Evolutionary conservation across 495 filamentous ascomycete genomes (phyloP).

Genomic region (Lasiosphaeris hirsuta): DNA sequence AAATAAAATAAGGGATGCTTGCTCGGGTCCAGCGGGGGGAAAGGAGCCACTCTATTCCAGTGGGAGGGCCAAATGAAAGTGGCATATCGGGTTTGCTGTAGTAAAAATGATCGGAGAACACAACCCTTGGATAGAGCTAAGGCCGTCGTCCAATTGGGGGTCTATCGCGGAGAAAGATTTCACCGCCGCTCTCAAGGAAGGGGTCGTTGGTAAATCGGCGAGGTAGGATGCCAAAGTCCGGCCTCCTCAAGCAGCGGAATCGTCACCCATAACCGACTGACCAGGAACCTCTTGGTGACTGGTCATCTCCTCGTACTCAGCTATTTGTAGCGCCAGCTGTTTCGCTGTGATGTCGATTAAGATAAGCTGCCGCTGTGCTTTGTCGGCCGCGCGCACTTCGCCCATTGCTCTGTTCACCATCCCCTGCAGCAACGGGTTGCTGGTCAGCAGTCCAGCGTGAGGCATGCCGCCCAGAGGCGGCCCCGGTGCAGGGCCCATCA

Average conservation of each 20-base stretch:
- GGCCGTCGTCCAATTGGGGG: too few relatives aligned
- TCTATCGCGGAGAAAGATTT: too few relatives aligned
- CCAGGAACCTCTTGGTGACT: constrained; percentile 17
- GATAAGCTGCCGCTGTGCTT: constrained; percentile 37
- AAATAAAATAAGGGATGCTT: neutral
- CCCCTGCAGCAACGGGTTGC: constrained; percentile 37
- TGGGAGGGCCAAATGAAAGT: too few relatives aligned
- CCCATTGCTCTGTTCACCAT: constrained; percentile 37
- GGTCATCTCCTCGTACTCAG: constrained; percentile 39
- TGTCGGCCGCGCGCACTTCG: constrained; percentile 41
- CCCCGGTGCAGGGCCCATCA: constrained; percentile 16
- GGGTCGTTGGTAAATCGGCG: too few relatives aligned
- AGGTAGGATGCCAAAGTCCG: too few relatives aligned
- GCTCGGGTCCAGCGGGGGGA: neutral
- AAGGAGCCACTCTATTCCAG: neutral
- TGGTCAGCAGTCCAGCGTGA: constrained; percentile 27
- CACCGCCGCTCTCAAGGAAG: too few relatives aligned
- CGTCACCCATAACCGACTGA: constrained; percentile 30
- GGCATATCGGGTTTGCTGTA: too few relatives aligned
- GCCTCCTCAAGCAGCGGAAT: constrained; percentile 20
- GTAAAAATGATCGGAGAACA: too few relatives aligned
- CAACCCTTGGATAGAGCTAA: too few relatives aligned
- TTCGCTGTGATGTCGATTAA: constrained; percentile 41
- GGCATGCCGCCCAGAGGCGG: constrained; percentile 13
- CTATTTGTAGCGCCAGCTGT: constrained; percentile 43